Percentiles rank a stretch among this genome's conserved stretches.
phyloP scores from a whole-genome alignment of 306 rosid species.

The Castanea mollissima region DNA sequence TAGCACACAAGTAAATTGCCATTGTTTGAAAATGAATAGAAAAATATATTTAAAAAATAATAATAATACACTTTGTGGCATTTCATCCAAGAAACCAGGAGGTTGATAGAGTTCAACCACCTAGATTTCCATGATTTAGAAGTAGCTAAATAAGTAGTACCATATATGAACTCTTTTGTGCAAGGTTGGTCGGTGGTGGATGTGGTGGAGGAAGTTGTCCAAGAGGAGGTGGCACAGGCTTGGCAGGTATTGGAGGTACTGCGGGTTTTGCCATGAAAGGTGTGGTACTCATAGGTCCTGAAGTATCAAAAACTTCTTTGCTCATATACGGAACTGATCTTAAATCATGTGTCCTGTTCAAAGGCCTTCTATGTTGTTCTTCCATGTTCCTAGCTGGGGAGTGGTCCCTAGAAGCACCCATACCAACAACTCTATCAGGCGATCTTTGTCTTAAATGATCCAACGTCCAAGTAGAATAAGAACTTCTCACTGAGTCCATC shows the following conservation, averaged over 20 bases:
- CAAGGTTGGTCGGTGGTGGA: slow-evolving; percentile 52
- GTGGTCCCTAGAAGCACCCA: slow-evolving; percentile 33
- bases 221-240: slow-evolving; percentile 50
- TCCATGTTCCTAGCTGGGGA: slow-evolving; percentile 39
- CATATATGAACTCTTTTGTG: slow-evolving; percentile 51
- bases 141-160: slow-evolving; percentile 40
- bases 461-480: slow-evolving; percentile 76
- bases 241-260: slow-evolving; percentile 56
- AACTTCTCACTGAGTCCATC: slow-evolving; percentile 58
- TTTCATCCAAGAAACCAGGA: not conserved
- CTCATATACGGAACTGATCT: slow-evolving; percentile 53
- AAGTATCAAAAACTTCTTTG: slow-evolving; percentile 52
- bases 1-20: not conserved
- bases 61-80: not conserved
- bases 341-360: slow-evolving; percentile 52
- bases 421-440: slow-evolving; percentile 41
- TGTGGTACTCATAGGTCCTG: slow-evolving; percentile 52
- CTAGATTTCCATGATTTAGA: not conserved
- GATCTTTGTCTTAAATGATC: slow-evolving; percentile 63
- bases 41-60: not conserved
- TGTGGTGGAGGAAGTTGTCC: slow-evolving; percentile 65
- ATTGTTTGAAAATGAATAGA: not conserved
- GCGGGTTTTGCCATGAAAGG: slow-evolving; percentile 48
- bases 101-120: not conserved
- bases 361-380: slow-evolving; percentile 45